Evolutionary conservation across 352 stramenopile genomes (phyloP).

Genomic region (Aphanomyces astaci): DNA sequence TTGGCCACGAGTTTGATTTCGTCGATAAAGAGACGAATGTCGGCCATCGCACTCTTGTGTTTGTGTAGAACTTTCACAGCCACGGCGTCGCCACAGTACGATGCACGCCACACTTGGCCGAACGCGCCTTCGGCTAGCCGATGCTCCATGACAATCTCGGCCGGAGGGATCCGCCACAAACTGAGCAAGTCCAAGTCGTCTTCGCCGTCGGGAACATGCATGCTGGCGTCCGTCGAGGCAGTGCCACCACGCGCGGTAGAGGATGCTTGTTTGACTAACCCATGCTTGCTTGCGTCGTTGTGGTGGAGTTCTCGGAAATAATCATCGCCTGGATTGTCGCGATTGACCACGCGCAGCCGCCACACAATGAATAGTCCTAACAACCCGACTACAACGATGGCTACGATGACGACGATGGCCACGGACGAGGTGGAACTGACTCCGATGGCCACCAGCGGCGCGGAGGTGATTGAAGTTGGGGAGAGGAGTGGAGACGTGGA

Average conservation of each 20-base stretch:
- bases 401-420: not conserved
- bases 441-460: not conserved
- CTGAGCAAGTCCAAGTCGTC: not conserved
- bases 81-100: slow-evolving; percentile 32
- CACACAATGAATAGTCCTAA: not conserved
- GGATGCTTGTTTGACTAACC: not conserved
- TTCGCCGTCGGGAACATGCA: not conserved
- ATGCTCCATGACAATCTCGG: not conserved
- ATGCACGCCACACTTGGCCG: slow-evolving; percentile 42
- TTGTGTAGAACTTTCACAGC: slow-evolving; percentile 39
- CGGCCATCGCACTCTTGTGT: not conserved
- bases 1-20: slow-evolving; percentile 22
- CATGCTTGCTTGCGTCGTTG: no score
- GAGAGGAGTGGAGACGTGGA: no score
- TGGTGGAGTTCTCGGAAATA: not conserved
- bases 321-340: not conserved
- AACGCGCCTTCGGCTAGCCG: slow-evolving; percentile 40
- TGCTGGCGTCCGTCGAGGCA: no score
- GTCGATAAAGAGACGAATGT: slow-evolving; percentile 17
- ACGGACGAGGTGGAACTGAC: not conserved
- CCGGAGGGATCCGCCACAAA: not conserved
- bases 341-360: not conserved
- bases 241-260: not conserved
- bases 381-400: not conserved
- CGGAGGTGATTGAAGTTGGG: no score